phyloP scores from a whole-genome alignment of 116 monocot species.

The Thalassia testudinum region DNA sequence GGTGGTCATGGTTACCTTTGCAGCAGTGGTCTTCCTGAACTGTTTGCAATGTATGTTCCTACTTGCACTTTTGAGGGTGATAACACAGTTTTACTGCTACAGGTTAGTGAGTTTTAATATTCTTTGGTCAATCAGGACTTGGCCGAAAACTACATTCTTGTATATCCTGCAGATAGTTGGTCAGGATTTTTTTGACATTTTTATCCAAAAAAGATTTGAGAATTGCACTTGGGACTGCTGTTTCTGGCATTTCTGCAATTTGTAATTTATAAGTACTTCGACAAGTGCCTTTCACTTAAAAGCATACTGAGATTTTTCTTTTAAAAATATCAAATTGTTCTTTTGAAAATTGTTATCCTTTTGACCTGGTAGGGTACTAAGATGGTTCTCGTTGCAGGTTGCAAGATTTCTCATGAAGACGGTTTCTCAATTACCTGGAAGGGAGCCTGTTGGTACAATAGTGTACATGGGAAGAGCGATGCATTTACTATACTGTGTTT shows the following conservation, averaged over 20 bases:
- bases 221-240: neutral
- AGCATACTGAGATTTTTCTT: too few species aligned
- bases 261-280: neutral
- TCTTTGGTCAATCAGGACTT: too few species aligned
- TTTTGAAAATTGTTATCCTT: too few species aligned
- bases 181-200: neutral
- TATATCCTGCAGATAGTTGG: neutral
- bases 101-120: constrained; percentile 26
- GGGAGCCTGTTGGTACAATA: constrained; percentile 61
- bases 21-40: constrained; percentile 97
- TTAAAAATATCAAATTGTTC: too few species aligned
- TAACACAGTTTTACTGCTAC: constrained; percentile 79
- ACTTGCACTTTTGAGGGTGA: constrained; percentile 98
- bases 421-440: constrained; percentile 69
- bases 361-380: too few species aligned
- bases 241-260: neutral
- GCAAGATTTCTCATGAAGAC: constrained; percentile 96
- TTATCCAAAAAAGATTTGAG: too few species aligned
- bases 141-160: too few species aligned
- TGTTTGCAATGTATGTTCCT: constrained; percentile 95
- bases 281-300: neutral
- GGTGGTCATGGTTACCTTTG: constrained; percentile 98
- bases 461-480: constrained; percentile 61
- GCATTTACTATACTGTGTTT: constrained; percentile 61
- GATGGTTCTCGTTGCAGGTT: constrained; percentile 27